Evolutionary conservation across 2,329 filamentous ascomycete genomes (phyloP).

Genomic region (Karstenula rhodostoma): DNA sequence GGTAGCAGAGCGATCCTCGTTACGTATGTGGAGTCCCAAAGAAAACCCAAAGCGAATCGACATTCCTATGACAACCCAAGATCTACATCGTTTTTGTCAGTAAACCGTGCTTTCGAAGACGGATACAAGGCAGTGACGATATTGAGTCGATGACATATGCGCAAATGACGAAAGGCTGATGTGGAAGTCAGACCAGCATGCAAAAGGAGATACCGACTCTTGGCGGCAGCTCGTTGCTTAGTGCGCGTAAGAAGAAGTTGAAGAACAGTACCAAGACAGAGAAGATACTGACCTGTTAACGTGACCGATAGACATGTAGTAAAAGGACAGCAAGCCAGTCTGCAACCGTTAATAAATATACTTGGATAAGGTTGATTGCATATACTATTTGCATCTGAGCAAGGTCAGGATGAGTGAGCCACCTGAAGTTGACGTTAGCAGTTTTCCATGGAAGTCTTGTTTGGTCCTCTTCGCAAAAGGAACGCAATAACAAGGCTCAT

Average conservation of each 20-base stretch:
- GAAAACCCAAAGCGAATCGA: conserved; percentile 46
- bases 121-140: not conserved
- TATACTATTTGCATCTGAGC: conserved; percentile 48
- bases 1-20: conserved; percentile 34
- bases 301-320: conserved; percentile 50
- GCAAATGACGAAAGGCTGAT: not conserved
- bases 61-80: conserved; percentile 49
- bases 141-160: not conserved
- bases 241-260: not conserved
- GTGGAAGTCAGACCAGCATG: not conserved
- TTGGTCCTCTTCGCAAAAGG: not conserved
- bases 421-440: not conserved
- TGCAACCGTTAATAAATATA: not conserved
- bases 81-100: conserved; percentile 29
- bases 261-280: not conserved
- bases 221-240: not conserved
- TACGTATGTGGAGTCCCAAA: conserved; percentile 49
- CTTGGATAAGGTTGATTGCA: not conserved
- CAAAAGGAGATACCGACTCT: no score
- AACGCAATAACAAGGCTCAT: not conserved
- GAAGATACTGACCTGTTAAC: conserved; percentile 46
- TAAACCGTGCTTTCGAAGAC: not conserved
- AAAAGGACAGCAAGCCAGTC: conserved; percentile 46
- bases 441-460: not conserved
- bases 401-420: conserved; percentile 40